These are phyloP conservation scores for Lagenaria siceraria DNA, from an alignment of 306 rosid species.

Conservation along the genomic window DNA sequence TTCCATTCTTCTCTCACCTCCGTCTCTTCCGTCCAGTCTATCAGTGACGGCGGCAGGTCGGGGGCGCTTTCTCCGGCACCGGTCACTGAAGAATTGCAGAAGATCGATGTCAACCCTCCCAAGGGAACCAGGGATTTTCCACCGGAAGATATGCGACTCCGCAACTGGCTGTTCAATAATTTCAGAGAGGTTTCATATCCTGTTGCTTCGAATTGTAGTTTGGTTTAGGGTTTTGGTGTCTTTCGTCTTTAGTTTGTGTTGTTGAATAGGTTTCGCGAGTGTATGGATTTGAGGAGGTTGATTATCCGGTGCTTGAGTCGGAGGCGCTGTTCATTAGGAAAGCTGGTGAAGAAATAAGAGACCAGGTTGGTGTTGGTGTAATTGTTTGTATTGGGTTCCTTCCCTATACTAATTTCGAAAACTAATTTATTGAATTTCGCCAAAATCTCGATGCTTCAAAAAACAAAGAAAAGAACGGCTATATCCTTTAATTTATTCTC, in stretches of 20 bases:
- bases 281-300: conserved; percentile 83
- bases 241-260: background rate
- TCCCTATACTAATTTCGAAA: background rate
- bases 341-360: conserved; percentile 95
- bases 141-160: conserved; percentile 76
- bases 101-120: conserved; percentile 79
- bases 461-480: background rate
- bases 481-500: background rate
- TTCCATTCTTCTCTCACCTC: conserved; percentile 27
- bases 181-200: conserved; percentile 50
- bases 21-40: conserved; percentile 27
- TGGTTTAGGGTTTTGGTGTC: background rate
- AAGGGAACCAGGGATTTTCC: conserved; percentile 89
- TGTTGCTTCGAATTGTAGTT: background rate
- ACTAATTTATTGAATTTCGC: background rate
- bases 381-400: background rate
- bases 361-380: conserved; percentile 42
- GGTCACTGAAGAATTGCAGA: conserved; percentile 35
- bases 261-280: conserved; percentile 46
- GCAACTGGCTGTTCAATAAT: conserved; percentile 76
- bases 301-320: conserved; percentile 85
- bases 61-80: conserved; percentile 55
- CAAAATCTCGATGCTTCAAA: background rate
- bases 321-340: conserved; percentile 79
- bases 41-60: conserved; percentile 30